Evolutionary conservation across 2,329 filamentous ascomycete species (phyloP).

Genomic region (Salinomyces thailandicus): DNA sequence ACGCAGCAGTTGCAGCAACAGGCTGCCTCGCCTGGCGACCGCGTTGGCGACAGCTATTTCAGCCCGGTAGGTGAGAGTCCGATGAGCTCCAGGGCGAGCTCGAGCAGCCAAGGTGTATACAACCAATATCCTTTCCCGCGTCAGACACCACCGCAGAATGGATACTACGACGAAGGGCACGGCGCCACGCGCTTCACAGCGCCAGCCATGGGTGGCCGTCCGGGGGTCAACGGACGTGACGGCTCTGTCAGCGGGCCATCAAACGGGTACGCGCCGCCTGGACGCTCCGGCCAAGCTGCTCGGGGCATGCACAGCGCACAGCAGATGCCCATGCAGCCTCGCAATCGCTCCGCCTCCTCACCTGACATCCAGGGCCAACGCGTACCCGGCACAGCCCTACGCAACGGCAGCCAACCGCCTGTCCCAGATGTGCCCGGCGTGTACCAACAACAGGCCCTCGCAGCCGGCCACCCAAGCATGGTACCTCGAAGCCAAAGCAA

Average conservation of each 20-base stretch:
- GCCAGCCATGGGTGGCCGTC: conserved; percentile 62
- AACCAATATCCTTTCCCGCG: conserved; percentile 64
- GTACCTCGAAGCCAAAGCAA: conserved; percentile 68
- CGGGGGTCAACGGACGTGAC: conserved; percentile 30
- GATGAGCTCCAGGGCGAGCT: conserved; percentile 55
- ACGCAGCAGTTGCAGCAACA: conserved; percentile 32
- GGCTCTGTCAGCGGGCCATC: neutral
- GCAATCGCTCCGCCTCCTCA: conserved; percentile 83
- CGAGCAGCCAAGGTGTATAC: conserved; percentile 48
- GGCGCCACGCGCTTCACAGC: conserved; percentile 66
- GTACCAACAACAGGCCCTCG: conserved; percentile 18
- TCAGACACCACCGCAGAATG: conserved; percentile 48
- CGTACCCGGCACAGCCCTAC: conserved; percentile 26
- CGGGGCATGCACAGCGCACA: conserved; percentile 44
- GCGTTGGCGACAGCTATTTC: conserved; percentile 77
- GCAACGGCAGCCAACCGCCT: conserved; percentile 21
- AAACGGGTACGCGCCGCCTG: conserved; percentile 47
- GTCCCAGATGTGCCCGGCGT: conserved; percentile 23
- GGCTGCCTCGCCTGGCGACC: conserved; percentile 47
- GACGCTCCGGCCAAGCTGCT: conserved; percentile 36
- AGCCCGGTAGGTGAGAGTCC: conserved; percentile 76
- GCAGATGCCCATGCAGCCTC: conserved; percentile 39
- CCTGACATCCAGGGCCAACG: conserved; percentile 73
- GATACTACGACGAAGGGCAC: conserved; percentile 58
- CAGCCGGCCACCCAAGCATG: conserved; percentile 9